Conservation (phyloP, 2,329 filamentous ascomycete species). For the Xylaria sp. region DNA sequence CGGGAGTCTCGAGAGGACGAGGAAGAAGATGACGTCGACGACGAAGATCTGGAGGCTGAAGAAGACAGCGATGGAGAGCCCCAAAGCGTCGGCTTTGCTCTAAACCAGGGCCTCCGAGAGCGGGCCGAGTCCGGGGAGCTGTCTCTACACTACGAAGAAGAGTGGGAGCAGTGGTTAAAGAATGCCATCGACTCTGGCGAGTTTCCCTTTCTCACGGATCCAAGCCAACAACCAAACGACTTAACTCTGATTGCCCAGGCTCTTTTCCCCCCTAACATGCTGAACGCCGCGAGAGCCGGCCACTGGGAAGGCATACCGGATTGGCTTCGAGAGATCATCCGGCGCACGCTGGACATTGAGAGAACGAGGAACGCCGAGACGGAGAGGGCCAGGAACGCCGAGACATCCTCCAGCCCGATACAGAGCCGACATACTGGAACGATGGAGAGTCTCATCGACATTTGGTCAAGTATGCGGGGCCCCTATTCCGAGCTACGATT, state of each 20-base stretch:
- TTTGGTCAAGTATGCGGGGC: constrained; percentile 22
- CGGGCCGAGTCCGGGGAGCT: constrained; percentile 57
- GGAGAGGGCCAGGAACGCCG: constrained; percentile 26
- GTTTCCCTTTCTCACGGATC: constrained; percentile 43
- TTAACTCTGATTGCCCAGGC: constrained; percentile 33
- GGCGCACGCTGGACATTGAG: constrained; percentile 42
- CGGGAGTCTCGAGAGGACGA: constrained; percentile 32
- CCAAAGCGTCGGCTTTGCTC: constrained; percentile 54
- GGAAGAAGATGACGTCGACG: constrained; percentile 30
- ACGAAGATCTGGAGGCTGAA: constrained; percentile 45
- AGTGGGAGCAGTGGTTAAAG: constrained; percentile 72
- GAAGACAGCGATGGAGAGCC: constrained; percentile 51
- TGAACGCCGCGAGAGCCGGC: constrained; percentile 50
- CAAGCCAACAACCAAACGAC: constrained; percentile 35
- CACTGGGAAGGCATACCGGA: constrained; percentile 55
- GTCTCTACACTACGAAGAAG: constrained; percentile 58
- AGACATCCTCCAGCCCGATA: constrained; percentile 11
- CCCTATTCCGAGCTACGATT: constrained; percentile 36
- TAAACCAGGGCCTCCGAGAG: constrained; percentile 61
- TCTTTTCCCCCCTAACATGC: constrained; percentile 47
- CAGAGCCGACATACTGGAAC: constrained; percentile 10
- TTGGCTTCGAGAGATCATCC: constrained; percentile 48
- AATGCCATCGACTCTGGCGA: constrained; percentile 61
- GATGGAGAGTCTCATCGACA: constrained; percentile 15
- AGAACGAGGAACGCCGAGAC: constrained; percentile 7